These are phyloP conservation scores for Ilyonectria destructans DNA, from an alignment of 2,329 filamentous ascomycete genomes.

Conservation along the genomic window DNA sequence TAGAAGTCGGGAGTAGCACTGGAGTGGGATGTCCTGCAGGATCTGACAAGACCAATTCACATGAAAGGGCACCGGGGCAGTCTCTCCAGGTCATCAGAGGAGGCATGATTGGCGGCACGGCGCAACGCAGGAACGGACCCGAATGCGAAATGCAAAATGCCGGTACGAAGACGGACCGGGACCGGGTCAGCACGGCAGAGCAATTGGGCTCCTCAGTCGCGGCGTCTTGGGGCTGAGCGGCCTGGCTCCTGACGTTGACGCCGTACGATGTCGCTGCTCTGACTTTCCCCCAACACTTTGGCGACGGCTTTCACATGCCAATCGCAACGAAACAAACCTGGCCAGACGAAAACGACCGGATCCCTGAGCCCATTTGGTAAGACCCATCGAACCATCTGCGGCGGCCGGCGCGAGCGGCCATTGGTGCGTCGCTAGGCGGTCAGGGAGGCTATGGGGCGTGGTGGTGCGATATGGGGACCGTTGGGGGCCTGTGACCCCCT, in stretches of 20 bases:
- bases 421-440: conserved; percentile 31
- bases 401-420: conserved; percentile 18
- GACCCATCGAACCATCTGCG: conserved; percentile 33
- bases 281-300: conserved; percentile 27
- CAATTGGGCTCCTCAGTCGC: neutral
- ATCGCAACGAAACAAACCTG: neutral
- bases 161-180: conserved; percentile 32
- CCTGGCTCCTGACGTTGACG: conserved; percentile 9
- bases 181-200: conserved; percentile 15
- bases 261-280: conserved; percentile 25
- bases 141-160: conserved; percentile 29
- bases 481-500: conserved; percentile 13
- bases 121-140: conserved; percentile 26
- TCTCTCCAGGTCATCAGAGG: conserved; percentile 8
- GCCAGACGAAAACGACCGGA: conserved; percentile 28
- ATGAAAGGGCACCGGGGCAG: neutral
- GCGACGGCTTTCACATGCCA: conserved; percentile 30
- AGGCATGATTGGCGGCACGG: conserved; percentile 13
- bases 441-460: conserved; percentile 27
- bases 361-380: conserved; percentile 33
- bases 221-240: neutral
- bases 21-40: conserved; percentile 22
- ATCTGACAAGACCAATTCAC: conserved; percentile 20
- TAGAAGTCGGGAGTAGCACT: neutral
- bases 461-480: conserved; percentile 27